These are phyloP conservation scores for Suillus clintonianus DNA, from an alignment of 768 basidiomycete species.

Conservation along the genomic window DNA sequence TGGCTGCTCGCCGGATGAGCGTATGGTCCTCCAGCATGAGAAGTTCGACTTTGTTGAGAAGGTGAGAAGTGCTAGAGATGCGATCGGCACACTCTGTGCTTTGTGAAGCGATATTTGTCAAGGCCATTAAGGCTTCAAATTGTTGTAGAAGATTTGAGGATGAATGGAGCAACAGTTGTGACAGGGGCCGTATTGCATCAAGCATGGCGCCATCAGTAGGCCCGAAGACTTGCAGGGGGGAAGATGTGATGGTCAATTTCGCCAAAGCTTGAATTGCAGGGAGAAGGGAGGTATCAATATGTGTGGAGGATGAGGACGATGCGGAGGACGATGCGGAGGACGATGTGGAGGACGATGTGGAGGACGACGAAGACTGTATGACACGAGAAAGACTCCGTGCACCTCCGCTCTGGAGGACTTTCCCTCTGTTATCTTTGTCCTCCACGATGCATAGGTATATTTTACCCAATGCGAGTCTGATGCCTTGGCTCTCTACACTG, in stretches of 20 bases:
- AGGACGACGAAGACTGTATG: constrained; percentile 51
- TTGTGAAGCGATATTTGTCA: constrained; percentile 91
- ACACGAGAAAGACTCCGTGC: constrained; percentile 62
- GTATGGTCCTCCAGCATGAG: constrained; percentile 80
- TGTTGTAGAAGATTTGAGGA: constrained; percentile 74
- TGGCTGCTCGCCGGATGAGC: constrained; percentile 83
- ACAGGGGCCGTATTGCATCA: constrained; percentile 84
- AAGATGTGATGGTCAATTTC: constrained; percentile 89
- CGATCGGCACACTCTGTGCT: constrained; percentile 63
- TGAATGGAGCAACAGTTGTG: constrained; percentile 67
- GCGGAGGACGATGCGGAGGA: constrained; percentile 22
- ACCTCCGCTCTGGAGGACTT: constrained; percentile 77
- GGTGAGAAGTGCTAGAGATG: constrained; percentile 60
- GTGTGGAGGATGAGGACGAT: constrained; percentile 15
- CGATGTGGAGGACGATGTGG: constrained; percentile 27
- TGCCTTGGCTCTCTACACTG: constrained; percentile 61
- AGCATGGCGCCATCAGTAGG: constrained; percentile 74
- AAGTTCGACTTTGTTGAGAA: constrained; percentile 68
- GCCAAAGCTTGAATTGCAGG: constrained; percentile 85
- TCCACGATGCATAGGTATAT: constrained; percentile 73
- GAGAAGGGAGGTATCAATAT: constrained; percentile 40
- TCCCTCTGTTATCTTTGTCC: constrained; percentile 75
- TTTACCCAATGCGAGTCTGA: constrained; percentile 59
- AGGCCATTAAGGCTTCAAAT: constrained; percentile 94
- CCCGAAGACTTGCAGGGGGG: constrained; percentile 90